These are phyloP conservation scores for Sanghuangporus weigelae DNA, from an alignment of 1,284 basidiomycete species.

Conservation along the genomic window DNA sequence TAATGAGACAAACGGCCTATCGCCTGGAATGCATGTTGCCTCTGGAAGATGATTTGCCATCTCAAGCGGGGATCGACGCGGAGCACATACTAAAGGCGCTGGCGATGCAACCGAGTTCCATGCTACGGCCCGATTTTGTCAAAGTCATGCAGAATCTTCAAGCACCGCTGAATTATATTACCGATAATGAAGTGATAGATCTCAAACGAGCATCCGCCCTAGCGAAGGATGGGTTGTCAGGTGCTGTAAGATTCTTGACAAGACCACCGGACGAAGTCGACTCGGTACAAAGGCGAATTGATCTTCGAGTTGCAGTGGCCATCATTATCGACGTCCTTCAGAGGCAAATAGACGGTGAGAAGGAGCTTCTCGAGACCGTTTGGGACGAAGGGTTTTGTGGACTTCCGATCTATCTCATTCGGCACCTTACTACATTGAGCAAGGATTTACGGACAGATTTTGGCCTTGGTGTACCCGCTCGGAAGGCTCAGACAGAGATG, in stretches of 20 bases:
- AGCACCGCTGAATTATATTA: slow-evolving; percentile 53
- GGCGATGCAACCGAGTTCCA: slow-evolving; percentile 52
- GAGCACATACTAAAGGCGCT: slow-evolving; percentile 62
- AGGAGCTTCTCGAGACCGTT: slow-evolving; percentile 46
- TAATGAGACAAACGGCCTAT: slow-evolving; percentile 57
- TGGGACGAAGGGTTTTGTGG: slow-evolving; percentile 56
- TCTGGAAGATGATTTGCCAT: slow-evolving; percentile 49
- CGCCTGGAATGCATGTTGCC: slow-evolving; percentile 57
- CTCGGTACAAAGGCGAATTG: slow-evolving; percentile 45
- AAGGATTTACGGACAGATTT: slow-evolving; percentile 51
- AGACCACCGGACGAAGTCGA: slow-evolving; percentile 46
- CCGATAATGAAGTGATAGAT: slow-evolving; percentile 49
- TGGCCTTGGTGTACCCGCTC: slow-evolving; percentile 30
- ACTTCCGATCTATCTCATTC: slow-evolving; percentile 31
- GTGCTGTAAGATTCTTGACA: slow-evolving; percentile 57
- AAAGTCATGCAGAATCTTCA: slow-evolving; percentile 49
- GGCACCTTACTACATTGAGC: slow-evolving; percentile 48
- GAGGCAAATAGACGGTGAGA: slow-evolving; percentile 44
- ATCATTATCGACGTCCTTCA: slow-evolving; percentile 48
- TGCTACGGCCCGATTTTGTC: slow-evolving; percentile 52
- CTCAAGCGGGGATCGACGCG: slow-evolving; percentile 55
- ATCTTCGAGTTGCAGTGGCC: slow-evolving; percentile 56
- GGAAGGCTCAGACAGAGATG: slow-evolving; percentile 32
- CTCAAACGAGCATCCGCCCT: slow-evolving; percentile 56
- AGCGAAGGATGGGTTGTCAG: slow-evolving; percentile 56